A percentile compares a stretch with the other conserved stretches of the same genome.
These are phyloP conservation scores for Fusarium metavorans DNA, from an alignment of 2,329 filamentous ascomycete species.

Conservation along the genomic window DNA sequence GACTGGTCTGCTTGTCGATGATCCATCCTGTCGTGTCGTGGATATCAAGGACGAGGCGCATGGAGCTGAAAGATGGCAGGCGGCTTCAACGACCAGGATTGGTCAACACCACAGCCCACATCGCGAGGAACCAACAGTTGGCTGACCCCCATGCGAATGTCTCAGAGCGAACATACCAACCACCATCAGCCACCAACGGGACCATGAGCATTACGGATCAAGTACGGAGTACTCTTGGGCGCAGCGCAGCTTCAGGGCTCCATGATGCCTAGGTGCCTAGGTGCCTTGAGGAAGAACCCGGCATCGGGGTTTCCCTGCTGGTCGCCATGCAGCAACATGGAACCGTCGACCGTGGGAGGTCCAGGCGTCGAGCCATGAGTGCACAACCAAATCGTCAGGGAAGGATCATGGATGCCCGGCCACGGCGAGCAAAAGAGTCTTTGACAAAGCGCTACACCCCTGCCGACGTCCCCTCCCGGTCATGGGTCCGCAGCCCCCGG, in stretches of 20 bases:
- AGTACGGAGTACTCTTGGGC: neutral
- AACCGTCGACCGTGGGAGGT: conserved; percentile 18
- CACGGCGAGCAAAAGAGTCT: conserved; percentile 23
- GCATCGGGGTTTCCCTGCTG: conserved; percentile 10
- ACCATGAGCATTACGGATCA: conserved; percentile 37
- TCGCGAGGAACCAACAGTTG: conserved; percentile 10
- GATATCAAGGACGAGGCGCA: neutral
- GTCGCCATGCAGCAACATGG: conserved; percentile 22
- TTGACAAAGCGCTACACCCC: conserved; percentile 33
- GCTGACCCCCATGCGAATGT: conserved; percentile 22
- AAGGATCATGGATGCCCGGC: conserved; percentile 35
- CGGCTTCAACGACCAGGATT: conserved; percentile 3
- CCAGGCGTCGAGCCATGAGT: conserved; percentile 31
- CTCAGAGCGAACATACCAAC: conserved; percentile 27
- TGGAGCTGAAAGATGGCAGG: neutral
- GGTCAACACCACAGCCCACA: conserved; percentile 16
- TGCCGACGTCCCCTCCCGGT: conserved; percentile 17
- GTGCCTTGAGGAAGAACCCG: conserved; percentile 9
- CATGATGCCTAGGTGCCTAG: conserved; percentile 14
- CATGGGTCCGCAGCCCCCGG: conserved; percentile 20
- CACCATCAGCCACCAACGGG: conserved; percentile 33
- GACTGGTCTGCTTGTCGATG: conserved; percentile 12
- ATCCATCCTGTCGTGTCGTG: neutral
- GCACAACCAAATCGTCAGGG: conserved; percentile 31
- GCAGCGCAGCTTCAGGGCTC: conserved; percentile 15